These are phyloP conservation scores for Hypoxylon rickii DNA, from an alignment of 495 filamentous ascomycete species.

Conservation along the genomic window DNA sequence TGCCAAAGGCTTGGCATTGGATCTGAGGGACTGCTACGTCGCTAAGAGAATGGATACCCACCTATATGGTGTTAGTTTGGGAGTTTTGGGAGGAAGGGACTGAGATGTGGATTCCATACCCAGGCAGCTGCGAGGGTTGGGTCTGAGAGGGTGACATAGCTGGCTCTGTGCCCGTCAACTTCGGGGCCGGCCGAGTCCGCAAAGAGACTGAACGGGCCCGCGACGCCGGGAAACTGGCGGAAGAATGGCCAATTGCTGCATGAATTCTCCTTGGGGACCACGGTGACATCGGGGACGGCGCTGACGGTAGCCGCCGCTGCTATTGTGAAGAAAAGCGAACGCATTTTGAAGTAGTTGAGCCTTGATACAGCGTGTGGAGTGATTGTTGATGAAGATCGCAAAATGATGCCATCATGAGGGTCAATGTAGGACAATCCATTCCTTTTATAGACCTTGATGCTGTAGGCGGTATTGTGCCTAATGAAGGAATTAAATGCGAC, in stretches of 20 bases:
- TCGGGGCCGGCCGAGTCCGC: slow-evolving; percentile 27
- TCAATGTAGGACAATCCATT: not conserved
- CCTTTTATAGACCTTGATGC: too few species aligned
- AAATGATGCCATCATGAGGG: slow-evolving; percentile 14
- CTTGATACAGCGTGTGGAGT: not conserved
- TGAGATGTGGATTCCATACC: slow-evolving; percentile 4
- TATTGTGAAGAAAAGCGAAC: slow-evolving; percentile 6
- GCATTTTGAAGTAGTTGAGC: slow-evolving; percentile 8
- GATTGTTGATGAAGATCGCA: not conserved
- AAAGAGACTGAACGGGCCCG: slow-evolving; percentile 22
- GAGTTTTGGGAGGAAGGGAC: not conserved
- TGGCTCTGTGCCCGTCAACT: slow-evolving; percentile 16
- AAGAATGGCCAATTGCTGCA: slow-evolving; percentile 35
- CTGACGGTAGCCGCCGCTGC: slow-evolving; percentile 10
- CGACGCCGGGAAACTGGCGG: slow-evolving; percentile 21
- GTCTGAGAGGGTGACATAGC: slow-evolving; percentile 11
- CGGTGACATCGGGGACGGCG: slow-evolving; percentile 19
- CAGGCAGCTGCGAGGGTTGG: slow-evolving; percentile 14
- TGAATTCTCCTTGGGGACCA: slow-evolving; percentile 25
- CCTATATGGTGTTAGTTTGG: not conserved
- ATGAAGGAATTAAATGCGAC: not conserved
- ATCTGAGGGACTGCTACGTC: slow-evolving; percentile 15
- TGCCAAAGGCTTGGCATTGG: slow-evolving; percentile 29
- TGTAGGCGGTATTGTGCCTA: too few species aligned
- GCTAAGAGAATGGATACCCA: slow-evolving; percentile 2